Percentiles rank a stretch among this genome's conserved stretches.
These are phyloP conservation scores for Pholiota molesta DNA, from an alignment of 768 basidiomycete species.

Conservation along the genomic window DNA sequence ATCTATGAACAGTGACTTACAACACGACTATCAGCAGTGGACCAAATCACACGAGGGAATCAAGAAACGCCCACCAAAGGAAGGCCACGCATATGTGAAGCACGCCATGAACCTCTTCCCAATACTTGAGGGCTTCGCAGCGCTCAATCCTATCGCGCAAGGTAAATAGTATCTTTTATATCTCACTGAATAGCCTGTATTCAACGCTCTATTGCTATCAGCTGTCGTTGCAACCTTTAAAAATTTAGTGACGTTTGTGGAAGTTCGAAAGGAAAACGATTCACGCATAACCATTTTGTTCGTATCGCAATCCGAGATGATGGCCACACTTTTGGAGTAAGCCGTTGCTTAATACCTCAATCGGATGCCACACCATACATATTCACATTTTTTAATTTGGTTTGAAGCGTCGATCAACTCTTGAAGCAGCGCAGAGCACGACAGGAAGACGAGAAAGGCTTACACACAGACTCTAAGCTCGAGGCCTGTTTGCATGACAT, in stretches of 20 bases:
- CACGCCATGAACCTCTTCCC: constrained; percentile 11
- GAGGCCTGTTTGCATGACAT: constrained; percentile 12
- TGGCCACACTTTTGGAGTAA: constrained; percentile 10
- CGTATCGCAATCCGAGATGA: constrained; percentile 8
- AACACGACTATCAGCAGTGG: too few relatives aligned
- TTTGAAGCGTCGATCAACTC: too few relatives aligned
- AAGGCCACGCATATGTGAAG: constrained; percentile 12
- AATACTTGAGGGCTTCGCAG: constrained; percentile 5
- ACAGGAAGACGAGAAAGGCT: not conserved
- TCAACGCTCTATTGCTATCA: not conserved
- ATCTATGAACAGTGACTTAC: too few relatives aligned
- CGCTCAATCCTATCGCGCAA: constrained; percentile 11
- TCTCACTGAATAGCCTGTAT: not conserved
- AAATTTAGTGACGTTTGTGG: constrained; percentile 7
- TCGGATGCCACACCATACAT: too few relatives aligned
- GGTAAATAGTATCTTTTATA: not conserved
- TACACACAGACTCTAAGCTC: constrained; percentile 5
- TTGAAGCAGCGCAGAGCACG: not conserved
- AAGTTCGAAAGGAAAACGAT: constrained; percentile 7
- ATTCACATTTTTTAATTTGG: too few relatives aligned
- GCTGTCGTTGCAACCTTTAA: constrained; percentile 2
- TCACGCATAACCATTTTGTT: constrained; percentile 4
- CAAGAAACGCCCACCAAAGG: too few relatives aligned
- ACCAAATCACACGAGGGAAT: too few relatives aligned
- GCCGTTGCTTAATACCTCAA: too few relatives aligned